phyloP scores from a whole-genome alignment of 1,284 basidiomycete species.

The Grifola frondosa region DNA sequence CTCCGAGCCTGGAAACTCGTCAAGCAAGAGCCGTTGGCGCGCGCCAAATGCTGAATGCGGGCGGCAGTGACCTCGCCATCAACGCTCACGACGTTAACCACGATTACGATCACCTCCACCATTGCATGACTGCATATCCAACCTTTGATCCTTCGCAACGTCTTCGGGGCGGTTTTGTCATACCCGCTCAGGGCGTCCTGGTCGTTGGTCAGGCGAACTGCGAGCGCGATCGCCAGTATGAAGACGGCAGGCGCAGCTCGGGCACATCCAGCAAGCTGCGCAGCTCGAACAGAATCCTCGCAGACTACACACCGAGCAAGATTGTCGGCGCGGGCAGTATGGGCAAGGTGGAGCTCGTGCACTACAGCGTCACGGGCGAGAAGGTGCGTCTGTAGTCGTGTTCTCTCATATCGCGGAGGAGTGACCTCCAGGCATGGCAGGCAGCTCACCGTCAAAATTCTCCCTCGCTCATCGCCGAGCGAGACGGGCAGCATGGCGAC shows the following conservation, averaged over 20 bases:
- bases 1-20: too few relatives aligned
- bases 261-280: constrained; percentile 30
- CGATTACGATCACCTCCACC: constrained; percentile 3
- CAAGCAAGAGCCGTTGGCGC: too few relatives aligned
- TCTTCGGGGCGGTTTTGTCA: constrained; percentile 42
- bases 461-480: constrained; percentile 75
- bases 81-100: constrained; percentile 4
- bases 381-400: constrained; percentile 58
- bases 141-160: constrained; percentile 33
- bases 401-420: background rate
- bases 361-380: constrained; percentile 84
- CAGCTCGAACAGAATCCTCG: constrained; percentile 67
- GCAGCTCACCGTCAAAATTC: constrained; percentile 98
- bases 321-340: constrained; percentile 96
- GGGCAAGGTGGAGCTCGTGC: constrained; percentile 97
- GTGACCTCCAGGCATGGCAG: background rate
- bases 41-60: too few relatives aligned
- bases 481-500: constrained; percentile 45
- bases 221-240: constrained; percentile 23
- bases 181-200: constrained; percentile 57
- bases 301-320: constrained; percentile 94
- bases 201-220: constrained; percentile 36
- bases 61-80: too few relatives aligned
- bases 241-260: constrained; percentile 25
- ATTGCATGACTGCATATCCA: constrained; percentile 36